Base-by-base conservation (phyloP, 192 early-diverging fungal species). In the Coemansia sp. region DNA sequence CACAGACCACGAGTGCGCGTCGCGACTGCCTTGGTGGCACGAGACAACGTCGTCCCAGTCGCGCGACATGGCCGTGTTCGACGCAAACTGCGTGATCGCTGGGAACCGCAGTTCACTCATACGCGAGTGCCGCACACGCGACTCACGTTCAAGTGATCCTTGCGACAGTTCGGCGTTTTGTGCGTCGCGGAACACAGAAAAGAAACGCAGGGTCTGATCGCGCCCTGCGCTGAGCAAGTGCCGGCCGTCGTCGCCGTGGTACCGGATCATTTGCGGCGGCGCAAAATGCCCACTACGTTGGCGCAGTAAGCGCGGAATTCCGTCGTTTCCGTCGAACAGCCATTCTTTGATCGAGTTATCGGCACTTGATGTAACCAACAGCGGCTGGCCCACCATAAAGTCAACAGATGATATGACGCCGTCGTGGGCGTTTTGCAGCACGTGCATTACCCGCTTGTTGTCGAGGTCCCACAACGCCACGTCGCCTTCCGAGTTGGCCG, bases 321-420 rank as follows among this genome's bases (percentile, higher is more conserved):
- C 90, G 72, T 94, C 93, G 5, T 85, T 64, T 14, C 82, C 84
- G 67, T 99, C 96, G 83, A 98, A 99, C 35, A 96, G 86, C 95
- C 96, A 99, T 81, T 95, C 90, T 82, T 94, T 94, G 61, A 99
- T 84, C 23, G 95, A 80, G 65, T 99, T 99, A 77, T 99, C 97
- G 3, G 83, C 75, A 27, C 91, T 89, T 19, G 92, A 92, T 6
- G 93, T 94, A 25, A 99, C 69, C 54, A 98, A 75, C 52, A 99
- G 76, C 14, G 92, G 88, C 85, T 94, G 93, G 3, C 91, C 90
- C 37, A 77, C 81, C 62, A 97, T 79, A 74, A 94, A 98, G 43
- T 93, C 82, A 12, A 90, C 62, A 0, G 91, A 88, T 23, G 90
- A 83, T 16, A 99, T 85, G 0, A 77, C 65, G 10, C 88, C 90